Evolutionary conservation across 1,284 basidiomycete species (phyloP).

Genomic region (Puccinia polysora): DNA sequence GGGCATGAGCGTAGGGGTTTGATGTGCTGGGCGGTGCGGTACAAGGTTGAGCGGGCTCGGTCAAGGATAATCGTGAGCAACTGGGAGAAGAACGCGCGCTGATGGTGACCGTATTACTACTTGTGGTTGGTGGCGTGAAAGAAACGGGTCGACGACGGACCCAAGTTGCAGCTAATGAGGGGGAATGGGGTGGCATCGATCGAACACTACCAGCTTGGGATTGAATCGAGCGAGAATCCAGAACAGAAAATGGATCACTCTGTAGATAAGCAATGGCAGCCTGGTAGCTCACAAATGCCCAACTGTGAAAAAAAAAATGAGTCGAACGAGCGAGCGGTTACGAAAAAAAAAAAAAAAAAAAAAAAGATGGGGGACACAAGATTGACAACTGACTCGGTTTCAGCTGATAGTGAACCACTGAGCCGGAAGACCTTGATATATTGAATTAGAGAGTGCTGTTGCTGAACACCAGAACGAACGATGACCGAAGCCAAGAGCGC

Average conservation of each 20-base stretch:
- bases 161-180: conserved; percentile 35
- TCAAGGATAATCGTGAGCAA: conserved; percentile 26
- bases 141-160: conserved; percentile 39
- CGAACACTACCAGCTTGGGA: conserved; percentile 27
- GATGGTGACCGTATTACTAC: conserved; percentile 27
- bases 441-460: conserved; percentile 43
- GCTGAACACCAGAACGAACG: conserved; percentile 42
- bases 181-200: conserved; percentile 41
- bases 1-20: not conserved
- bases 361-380: too few relatives aligned
- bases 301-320: conserved; percentile 24
- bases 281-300: conserved; percentile 44
- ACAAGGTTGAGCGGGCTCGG: conserved; percentile 9
- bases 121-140: conserved; percentile 40
- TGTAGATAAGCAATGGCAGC: conserved; percentile 44
- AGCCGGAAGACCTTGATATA: conserved; percentile 42
- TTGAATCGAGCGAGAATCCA: conserved; percentile 37
- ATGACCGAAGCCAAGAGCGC: conserved; percentile 43
- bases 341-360: not conserved
- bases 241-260: conserved; percentile 43
- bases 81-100: conserved; percentile 26
- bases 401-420: conserved; percentile 38
- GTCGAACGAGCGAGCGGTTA: not conserved
- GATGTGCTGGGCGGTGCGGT: conserved; percentile 9
- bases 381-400: conserved; percentile 44